These are phyloP conservation scores for Neurospora sp. DNA, from an alignment of 495 filamentous ascomycete genomes.

Conservation along the genomic window DNA sequence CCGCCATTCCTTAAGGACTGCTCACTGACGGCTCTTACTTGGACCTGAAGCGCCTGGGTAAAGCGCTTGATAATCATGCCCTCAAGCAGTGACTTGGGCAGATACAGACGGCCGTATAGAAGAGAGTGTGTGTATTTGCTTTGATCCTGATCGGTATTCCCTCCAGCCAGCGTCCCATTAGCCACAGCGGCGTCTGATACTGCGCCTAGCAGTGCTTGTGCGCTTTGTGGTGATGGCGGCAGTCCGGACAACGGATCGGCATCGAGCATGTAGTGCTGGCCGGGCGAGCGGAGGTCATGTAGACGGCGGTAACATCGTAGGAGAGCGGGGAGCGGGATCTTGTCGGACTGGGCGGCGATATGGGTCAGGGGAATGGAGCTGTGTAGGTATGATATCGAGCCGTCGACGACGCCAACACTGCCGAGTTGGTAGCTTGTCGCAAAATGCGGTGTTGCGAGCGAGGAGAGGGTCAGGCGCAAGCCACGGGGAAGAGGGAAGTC, in stretches of 20 bases:
- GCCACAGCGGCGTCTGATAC: not conserved
- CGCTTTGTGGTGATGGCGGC: not conserved
- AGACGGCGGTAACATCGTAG: conserved; percentile 34
- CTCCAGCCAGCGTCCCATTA: not conserved
- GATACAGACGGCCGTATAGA: conserved; percentile 81
- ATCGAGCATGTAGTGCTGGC: conserved; percentile 1
- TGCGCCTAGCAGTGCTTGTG: not conserved
- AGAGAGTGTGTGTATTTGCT: conserved; percentile 37
- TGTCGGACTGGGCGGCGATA: conserved; percentile 36
- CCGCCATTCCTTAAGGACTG: conserved; percentile 62
- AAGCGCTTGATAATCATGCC: conserved; percentile 77
- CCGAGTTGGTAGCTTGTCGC: conserved; percentile 84
- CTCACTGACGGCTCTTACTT: conserved; percentile 74
- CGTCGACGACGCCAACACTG: conserved; percentile 76
- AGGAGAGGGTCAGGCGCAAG: conserved; percentile 75
- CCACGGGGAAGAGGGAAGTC: conserved; percentile 74
- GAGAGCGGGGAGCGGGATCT: conserved; percentile 37
- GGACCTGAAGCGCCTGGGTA: conserved; percentile 67
- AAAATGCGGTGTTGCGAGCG: conserved; percentile 81
- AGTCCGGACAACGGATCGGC: not conserved
- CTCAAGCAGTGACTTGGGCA: conserved; percentile 75
- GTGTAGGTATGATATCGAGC: conserved; percentile 85
- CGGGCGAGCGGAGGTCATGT: conserved; percentile 23
- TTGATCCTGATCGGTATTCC: not conserved
- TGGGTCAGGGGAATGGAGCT: conserved; percentile 61